These are phyloP conservation scores for Exophiala aquamarina DNA, from an alignment of 2,329 filamentous ascomycete genomes.

Conservation along the genomic window DNA sequence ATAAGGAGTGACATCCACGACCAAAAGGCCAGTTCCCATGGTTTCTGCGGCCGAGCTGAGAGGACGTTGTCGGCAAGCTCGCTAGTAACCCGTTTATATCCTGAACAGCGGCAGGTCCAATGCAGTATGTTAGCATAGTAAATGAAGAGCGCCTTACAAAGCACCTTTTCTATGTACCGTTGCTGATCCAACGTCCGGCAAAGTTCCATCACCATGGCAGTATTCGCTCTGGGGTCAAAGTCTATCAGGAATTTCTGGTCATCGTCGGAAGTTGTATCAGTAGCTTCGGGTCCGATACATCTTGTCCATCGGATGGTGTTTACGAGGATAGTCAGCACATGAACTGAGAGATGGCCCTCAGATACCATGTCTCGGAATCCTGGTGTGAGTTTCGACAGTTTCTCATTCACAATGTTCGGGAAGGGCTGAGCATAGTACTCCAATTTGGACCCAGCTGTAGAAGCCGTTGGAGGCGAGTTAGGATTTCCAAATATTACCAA, in stretches of 20 bases:
- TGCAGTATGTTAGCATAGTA: constrained; percentile 18
- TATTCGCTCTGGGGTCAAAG: constrained; percentile 18
- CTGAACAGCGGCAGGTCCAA: constrained; percentile 21
- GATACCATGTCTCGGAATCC: constrained; percentile 15
- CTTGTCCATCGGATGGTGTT: constrained; percentile 15
- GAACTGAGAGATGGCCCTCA: constrained; percentile 7
- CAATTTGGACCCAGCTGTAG: not conserved
- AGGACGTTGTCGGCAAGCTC: constrained; percentile 14
- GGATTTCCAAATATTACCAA: constrained; percentile 17
- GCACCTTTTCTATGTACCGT: constrained; percentile 5
- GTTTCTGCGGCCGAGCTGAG: not conserved
- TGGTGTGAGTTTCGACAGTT: constrained; percentile 7
- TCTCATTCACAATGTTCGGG: constrained; percentile 1
- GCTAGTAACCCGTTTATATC: constrained; percentile 10
- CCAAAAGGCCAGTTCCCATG: constrained; percentile 10
- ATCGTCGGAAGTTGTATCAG: constrained; percentile 2
- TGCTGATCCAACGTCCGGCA: constrained; percentile 5
- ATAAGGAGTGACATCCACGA: constrained; percentile 14
- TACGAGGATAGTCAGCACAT: constrained; percentile 7
- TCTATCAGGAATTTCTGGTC: constrained; percentile 14
- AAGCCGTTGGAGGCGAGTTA: not conserved
- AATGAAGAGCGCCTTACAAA: constrained; percentile 19
- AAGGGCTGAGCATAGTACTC: constrained; percentile 7
- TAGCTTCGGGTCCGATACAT: constrained; percentile 10
- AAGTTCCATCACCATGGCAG: constrained; percentile 16